Evolutionary conservation across 2,329 filamentous ascomycete species (phyloP).

Genomic region (Raffaelea deltoideospora): DNA sequence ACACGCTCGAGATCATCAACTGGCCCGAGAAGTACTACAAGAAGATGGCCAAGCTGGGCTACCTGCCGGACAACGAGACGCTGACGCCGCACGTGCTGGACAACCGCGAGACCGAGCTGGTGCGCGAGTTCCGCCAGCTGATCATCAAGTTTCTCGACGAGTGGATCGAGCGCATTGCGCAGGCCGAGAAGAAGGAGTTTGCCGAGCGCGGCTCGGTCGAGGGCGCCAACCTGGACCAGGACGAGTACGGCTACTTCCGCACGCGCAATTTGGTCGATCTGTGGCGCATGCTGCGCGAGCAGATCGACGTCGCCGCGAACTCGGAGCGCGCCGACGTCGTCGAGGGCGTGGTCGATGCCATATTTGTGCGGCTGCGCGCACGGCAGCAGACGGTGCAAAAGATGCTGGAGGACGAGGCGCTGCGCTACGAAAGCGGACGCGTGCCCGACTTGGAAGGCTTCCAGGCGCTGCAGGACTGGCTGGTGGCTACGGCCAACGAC

Average conservation of each 20-base stretch:
- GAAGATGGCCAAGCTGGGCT: constrained; percentile 85
- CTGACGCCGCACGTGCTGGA: constrained; percentile 78
- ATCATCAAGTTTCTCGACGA: constrained; percentile 93
- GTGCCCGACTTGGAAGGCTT: constrained; percentile 46
- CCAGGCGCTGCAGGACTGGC: constrained; percentile 84
- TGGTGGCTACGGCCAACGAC: constrained; percentile 92
- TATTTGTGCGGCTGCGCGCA: constrained; percentile 73
- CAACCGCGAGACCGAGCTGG: constrained; percentile 75
- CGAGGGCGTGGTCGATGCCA: constrained; percentile 89
- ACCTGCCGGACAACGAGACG: constrained; percentile 46
- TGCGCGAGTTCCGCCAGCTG: constrained; percentile 84
- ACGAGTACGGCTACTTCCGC: constrained; percentile 80
- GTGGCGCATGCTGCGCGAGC: constrained; percentile 95
- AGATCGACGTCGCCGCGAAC: constrained; percentile 70
- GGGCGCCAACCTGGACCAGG: constrained; percentile 62
- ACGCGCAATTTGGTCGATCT: constrained; percentile 86
- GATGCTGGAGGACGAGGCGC: constrained; percentile 74
- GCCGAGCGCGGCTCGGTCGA: constrained; percentile 59
- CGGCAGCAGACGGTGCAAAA: constrained; percentile 78
- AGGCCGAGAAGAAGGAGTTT: constrained; percentile 69
- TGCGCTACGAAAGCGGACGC: constrained; percentile 48
- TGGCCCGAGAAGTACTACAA: constrained; percentile 94
- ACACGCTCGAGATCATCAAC: constrained; percentile 82
- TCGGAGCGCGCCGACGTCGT: constrained; percentile 81
- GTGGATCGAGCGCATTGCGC: constrained; percentile 91